phyloP scores from a whole-genome alignment of 2,329 filamentous ascomycete genomes.

The Aschersonia sp. region DNA sequence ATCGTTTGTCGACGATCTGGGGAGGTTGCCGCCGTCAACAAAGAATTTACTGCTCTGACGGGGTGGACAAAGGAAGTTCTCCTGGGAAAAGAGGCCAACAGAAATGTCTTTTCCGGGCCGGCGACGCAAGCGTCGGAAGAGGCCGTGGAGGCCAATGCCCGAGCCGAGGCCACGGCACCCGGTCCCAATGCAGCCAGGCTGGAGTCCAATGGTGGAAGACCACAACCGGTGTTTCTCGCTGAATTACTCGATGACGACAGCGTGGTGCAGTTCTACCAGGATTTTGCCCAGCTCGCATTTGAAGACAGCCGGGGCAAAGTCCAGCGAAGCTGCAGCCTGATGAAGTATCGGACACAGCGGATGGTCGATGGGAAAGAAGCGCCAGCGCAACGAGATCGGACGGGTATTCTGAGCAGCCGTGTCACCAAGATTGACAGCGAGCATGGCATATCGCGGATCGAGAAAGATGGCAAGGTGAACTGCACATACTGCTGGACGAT shows the following conservation, averaged over 20 bases:
- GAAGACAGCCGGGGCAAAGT: conserved; percentile 79
- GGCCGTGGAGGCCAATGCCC: conserved; percentile 15
- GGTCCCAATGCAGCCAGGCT: conserved; percentile 29
- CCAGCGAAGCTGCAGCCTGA: conserved; percentile 67
- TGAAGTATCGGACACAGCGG: conserved; percentile 77
- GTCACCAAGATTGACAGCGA: conserved; percentile 54
- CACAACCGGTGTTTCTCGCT: conserved; percentile 75
- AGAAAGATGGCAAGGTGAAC: conserved; percentile 80
- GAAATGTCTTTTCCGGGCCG: conserved; percentile 64
- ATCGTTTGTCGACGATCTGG: conserved; percentile 85
- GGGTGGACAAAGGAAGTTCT: conserved; percentile 88
- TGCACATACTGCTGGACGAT: conserved; percentile 97
- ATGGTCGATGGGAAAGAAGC: conserved; percentile 26
- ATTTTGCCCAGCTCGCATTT: conserved; percentile 86
- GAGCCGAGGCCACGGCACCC: conserved; percentile 34
- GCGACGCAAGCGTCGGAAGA: conserved; percentile 15
- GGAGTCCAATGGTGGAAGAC: conserved; percentile 31
- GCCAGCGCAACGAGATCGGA: conserved; percentile 29
- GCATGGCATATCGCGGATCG: conserved; percentile 67
- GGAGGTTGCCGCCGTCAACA: conserved; percentile 88
- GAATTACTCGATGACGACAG: conserved; percentile 89
- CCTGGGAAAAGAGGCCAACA: conserved; percentile 72
- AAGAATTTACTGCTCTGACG: conserved; percentile 91
- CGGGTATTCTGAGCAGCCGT: conserved; percentile 39
- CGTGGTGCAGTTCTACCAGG: conserved; percentile 88